Evolutionary conservation across 176 grass and related monocot species (phyloP).

Genomic region (Zoysia pacifica): DNA sequence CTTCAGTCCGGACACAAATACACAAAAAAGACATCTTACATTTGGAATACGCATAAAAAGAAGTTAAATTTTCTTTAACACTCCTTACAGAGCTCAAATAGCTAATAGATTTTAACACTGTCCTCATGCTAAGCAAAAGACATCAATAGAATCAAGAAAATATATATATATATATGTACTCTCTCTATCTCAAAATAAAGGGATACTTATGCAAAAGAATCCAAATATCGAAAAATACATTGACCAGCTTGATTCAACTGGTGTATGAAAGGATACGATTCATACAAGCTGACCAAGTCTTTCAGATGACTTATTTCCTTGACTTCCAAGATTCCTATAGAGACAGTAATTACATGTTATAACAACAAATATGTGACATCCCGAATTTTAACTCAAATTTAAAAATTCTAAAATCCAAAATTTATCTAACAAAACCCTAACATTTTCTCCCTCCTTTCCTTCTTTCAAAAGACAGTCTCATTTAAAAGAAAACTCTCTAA

Average conservation of each 20-base stretch:
- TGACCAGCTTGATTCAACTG: conserved; percentile 12
- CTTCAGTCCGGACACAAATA: too few relatives aligned
- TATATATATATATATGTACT: background rate
- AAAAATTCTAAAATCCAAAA: too few relatives aligned
- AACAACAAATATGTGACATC: background rate
- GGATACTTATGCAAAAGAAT: conserved; percentile 5
- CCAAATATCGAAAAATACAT: background rate
- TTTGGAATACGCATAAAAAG: background rate
- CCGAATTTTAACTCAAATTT: too few relatives aligned
- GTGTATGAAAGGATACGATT: conserved; percentile 66
- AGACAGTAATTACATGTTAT: conserved; percentile 9
- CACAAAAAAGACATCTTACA: too few relatives aligned
- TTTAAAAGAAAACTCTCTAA: too few relatives aligned
- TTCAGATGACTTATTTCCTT: conserved; percentile 91
- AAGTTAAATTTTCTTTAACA: background rate
- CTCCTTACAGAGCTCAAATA: background rate
- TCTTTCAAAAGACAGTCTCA: too few relatives aligned
- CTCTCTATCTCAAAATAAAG: background rate
- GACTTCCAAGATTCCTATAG: conserved; percentile 82
- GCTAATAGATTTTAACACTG: background rate
- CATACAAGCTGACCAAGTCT: conserved; percentile 97
- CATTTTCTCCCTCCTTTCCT: too few relatives aligned
- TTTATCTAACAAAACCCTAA: too few relatives aligned
- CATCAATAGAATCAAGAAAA: conserved; percentile 11
- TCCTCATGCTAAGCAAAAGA: background rate